phyloP scores from a whole-genome alignment of 805 yeast species.

The Yarrowia keelungensis region DNA sequence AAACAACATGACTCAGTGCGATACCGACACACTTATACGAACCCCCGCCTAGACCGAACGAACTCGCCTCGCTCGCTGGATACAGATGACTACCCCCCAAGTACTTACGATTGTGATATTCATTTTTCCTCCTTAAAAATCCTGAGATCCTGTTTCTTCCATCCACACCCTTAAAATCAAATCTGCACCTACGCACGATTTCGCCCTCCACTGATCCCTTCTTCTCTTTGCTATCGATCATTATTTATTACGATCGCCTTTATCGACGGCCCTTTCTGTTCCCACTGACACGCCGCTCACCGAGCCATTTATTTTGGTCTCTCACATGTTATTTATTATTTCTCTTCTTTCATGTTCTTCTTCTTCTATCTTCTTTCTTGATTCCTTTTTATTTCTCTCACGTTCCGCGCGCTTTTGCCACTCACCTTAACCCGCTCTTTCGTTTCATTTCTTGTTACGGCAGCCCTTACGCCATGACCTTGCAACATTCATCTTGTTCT shows the following conservation, averaged over 20 bases:
- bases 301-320: constrained; percentile 13
- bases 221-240: constrained; percentile 1
- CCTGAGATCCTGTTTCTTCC: background rate
- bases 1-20: background rate
- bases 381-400: background rate
- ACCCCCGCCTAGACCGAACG: background rate
- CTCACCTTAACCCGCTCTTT: background rate
- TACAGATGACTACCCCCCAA: too few relatives aligned
- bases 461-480: background rate
- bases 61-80: too few relatives aligned
- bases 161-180: background rate
- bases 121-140: background rate
- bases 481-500: background rate
- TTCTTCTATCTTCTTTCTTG: background rate
- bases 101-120: constrained; percentile 11
- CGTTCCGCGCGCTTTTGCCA: constrained; percentile 1
- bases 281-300: background rate
- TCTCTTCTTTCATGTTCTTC: background rate
- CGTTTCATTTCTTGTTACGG: constrained; percentile 9
- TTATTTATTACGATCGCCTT: background rate
- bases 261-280: constrained; percentile 4
- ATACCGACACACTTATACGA: background rate
- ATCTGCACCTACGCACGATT: too few relatives aligned
- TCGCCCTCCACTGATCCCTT: background rate
- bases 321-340: background rate